Evolutionary conservation across 2,329 filamentous ascomycete species (phyloP).

Genomic region (Aureobasidium subglaciale): DNA sequence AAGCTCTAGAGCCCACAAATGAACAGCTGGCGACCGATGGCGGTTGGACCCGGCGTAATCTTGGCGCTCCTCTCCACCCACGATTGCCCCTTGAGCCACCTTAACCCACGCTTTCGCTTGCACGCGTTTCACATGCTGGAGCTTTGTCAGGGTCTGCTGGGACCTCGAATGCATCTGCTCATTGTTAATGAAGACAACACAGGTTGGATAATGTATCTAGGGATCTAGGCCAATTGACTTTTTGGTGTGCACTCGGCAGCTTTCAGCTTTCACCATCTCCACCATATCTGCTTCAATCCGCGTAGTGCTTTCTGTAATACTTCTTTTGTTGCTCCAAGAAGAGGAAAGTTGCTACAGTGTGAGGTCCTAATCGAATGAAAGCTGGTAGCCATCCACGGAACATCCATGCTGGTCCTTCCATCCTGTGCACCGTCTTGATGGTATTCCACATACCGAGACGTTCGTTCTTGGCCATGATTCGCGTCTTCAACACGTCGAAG

Average conservation of each 20-base stretch:
- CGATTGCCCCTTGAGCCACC: neutral
- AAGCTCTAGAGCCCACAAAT: constrained; percentile 16
- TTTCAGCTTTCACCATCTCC: neutral
- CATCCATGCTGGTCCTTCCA: constrained; percentile 73
- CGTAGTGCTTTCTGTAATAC: constrained; percentile 48
- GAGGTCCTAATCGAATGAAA: constrained; percentile 59
- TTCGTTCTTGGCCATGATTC: constrained; percentile 64
- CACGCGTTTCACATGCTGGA: neutral
- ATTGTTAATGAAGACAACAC: neutral
- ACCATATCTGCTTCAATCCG: neutral
- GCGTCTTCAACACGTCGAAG: constrained; percentile 83
- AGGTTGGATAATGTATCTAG: neutral
- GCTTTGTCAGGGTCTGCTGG: too few relatives aligned
- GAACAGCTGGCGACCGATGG: constrained; percentile 5
- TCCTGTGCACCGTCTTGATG: constrained; percentile 58
- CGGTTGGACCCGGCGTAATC: constrained; percentile 12
- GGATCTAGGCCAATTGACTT: neutral
- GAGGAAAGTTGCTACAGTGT: constrained; percentile 81
- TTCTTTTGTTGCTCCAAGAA: constrained; percentile 84
- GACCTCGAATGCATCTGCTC: neutral
- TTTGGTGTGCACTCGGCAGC: neutral
- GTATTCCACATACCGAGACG: constrained; percentile 51
- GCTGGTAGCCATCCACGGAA: constrained; percentile 88
- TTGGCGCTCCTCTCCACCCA: constrained; percentile 15
- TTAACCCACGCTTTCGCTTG: neutral